phyloP scores from a whole-genome alignment of 2,329 filamentous ascomycete genomes.

The Emericellopsis cladophorae region DNA sequence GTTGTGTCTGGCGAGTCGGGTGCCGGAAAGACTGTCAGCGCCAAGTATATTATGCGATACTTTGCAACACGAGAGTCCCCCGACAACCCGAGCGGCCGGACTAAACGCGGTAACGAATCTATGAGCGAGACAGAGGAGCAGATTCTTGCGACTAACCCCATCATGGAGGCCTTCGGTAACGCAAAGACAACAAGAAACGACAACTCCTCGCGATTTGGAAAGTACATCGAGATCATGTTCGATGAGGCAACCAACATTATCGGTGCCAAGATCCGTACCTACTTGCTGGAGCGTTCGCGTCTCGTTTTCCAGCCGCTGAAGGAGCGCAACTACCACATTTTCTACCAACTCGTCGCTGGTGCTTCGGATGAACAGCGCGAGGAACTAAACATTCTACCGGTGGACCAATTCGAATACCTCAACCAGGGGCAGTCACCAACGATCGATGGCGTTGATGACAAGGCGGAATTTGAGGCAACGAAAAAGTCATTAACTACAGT shows the following conservation, averaged over 20 bases:
- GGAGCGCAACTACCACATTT: slow-evolving; percentile 98
- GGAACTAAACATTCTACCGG: slow-evolving; percentile 63
- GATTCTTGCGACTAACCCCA: slow-evolving; percentile 94
- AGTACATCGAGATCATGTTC: slow-evolving; percentile 99
- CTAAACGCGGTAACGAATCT: slow-evolving; percentile 59
- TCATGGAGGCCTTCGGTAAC: slow-evolving; percentile 99
- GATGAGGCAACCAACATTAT: slow-evolving; percentile 92
- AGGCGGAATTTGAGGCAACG: slow-evolving; percentile 83
- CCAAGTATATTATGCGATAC: slow-evolving; percentile 99
- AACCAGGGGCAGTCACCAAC: slow-evolving; percentile 87
- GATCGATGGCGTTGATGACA: slow-evolving; percentile 93
- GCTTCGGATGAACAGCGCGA: slow-evolving; percentile 74
- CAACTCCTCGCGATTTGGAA: slow-evolving; percentile 97
- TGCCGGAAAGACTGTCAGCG: slow-evolving; percentile 97
- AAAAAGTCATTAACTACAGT: slow-evolving; percentile 79
- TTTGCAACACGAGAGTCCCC: slow-evolving; percentile 95
- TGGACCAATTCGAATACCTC: slow-evolving; percentile 90
- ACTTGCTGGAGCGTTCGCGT: slow-evolving; percentile 86
- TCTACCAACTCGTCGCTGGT: slow-evolving; percentile 92
- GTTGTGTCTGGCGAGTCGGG: slow-evolving; percentile 99
- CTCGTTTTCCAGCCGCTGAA: slow-evolving; percentile 95
- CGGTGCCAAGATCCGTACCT: slow-evolving; percentile 92
- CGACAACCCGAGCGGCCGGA: slow-evolving; percentile 67
- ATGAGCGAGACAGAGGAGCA: slow-evolving; percentile 99
- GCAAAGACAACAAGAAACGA: slow-evolving; percentile 99